A percentile compares a stretch with the other conserved stretches of the same genome.
Evolutionary conservation across 139 green algal species (phyloP).

Genomic region (Tetradesmus obliquus): DNA sequence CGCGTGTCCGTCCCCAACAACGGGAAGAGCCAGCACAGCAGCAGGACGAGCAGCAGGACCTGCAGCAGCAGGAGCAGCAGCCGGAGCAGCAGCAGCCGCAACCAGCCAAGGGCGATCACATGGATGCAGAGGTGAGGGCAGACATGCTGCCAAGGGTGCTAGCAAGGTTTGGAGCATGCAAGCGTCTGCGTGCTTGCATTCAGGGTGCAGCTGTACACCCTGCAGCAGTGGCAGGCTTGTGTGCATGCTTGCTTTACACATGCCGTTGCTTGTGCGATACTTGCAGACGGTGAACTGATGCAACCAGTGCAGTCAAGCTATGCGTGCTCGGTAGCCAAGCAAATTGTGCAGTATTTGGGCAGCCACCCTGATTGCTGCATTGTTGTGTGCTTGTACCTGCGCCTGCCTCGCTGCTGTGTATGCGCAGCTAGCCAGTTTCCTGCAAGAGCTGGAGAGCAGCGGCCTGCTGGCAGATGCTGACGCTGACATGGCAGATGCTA

Average conservation of each 20-base stretch:
- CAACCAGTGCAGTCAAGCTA: not conserved
- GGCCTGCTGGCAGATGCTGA: conserved; percentile 59
- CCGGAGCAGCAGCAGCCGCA: not conserved
- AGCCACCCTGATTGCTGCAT: not conserved
- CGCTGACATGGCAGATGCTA: not conserved
- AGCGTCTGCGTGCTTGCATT: not conserved
- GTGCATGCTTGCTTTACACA: too few species aligned
- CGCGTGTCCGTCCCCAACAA: not conserved
- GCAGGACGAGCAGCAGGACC: not conserved
- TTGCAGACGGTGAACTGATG: not conserved
- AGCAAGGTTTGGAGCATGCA: not conserved
- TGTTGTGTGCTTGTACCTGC: not conserved
- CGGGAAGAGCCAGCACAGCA: not conserved
- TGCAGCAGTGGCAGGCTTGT: too few species aligned
- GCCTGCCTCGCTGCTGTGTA: not conserved
- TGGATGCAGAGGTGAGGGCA: conserved; percentile 3
- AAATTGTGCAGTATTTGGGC: not conserved
- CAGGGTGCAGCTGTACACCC: not conserved
- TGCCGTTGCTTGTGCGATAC: too few species aligned
- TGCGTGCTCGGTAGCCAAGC: not conserved
- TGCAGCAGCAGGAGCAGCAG: not conserved
- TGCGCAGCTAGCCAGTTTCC: conserved; percentile 77
- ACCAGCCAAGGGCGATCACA: not conserved
- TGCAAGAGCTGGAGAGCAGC: conserved; percentile 78
- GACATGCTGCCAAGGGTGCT: not conserved